phyloP scores from a whole-genome alignment of 345 rosid genomes.

The Hibiscus syriacus region DNA sequence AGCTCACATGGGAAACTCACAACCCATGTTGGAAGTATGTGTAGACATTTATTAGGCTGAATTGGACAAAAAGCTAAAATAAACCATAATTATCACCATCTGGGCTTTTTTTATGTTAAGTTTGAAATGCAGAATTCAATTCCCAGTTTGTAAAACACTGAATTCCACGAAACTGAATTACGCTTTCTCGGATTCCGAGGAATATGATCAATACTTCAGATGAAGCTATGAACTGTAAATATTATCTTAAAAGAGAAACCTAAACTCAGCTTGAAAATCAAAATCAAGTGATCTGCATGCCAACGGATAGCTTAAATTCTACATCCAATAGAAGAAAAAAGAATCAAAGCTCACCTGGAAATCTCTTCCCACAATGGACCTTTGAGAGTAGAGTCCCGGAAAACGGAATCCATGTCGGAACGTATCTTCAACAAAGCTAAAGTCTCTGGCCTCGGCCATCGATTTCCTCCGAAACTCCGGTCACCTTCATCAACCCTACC shows the following conservation, averaged over 20 bases:
- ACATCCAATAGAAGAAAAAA: not conserved
- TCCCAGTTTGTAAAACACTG: not conserved
- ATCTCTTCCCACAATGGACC: too few species aligned
- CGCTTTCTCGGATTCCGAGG: not conserved
- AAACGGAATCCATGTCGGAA: conserved; percentile 59
- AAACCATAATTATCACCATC: not conserved
- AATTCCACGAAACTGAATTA: not conserved
- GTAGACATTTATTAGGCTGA: conserved; percentile 7
- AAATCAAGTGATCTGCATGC: conserved; percentile 5
- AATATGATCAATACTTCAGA: too few species aligned
- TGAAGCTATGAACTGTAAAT: too few species aligned
- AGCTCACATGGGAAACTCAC: conserved; percentile 8
- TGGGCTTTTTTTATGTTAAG: not conserved
- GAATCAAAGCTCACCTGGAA: conserved; percentile 59
- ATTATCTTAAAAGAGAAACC: not conserved
- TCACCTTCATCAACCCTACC: conserved; percentile 29
- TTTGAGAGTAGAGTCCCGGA: conserved; percentile 83
- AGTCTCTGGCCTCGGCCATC: too few species aligned
- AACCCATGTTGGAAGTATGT: conserved; percentile 11
- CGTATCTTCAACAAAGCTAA: conserved; percentile 59
- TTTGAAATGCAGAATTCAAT: not conserved
- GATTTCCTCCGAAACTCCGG: conserved; percentile 51
- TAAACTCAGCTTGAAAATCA: not conserved
- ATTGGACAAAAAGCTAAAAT: not conserved
- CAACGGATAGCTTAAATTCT: not conserved